These are phyloP conservation scores for Penicillium brasilianum DNA, from an alignment of 2,329 filamentous ascomycete genomes.

Conservation along the genomic window DNA sequence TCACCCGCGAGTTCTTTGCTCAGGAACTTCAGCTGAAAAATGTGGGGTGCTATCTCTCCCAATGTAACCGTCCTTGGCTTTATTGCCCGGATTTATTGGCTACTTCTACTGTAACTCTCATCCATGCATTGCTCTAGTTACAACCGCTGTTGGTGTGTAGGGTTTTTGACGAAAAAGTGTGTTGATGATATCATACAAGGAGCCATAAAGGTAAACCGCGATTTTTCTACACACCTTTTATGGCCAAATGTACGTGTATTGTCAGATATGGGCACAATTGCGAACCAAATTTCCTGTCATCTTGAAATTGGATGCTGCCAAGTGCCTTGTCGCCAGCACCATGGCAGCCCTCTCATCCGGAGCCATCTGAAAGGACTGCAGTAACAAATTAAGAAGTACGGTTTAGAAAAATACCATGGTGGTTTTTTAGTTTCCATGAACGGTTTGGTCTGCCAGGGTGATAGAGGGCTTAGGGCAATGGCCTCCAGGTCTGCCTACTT, in stretches of 20 bases:
- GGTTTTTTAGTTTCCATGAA: neutral
- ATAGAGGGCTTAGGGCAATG: neutral
- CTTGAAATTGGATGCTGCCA: slow-evolving; percentile 2
- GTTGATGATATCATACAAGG: slow-evolving; percentile 3
- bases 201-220: neutral
- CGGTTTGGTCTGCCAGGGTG: neutral
- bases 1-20: slow-evolving; percentile 2
- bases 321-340: neutral
- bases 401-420: neutral
- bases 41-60: slow-evolving; percentile 2
- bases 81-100: slow-evolving; percentile 1
- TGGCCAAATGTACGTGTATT: slow-evolving; percentile 2
- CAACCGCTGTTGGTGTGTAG: slow-evolving; percentile 2
- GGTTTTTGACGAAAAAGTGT: slow-evolving; percentile 1
- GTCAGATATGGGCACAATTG: slow-evolving; percentile 2
- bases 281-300: slow-evolving; percentile 2
- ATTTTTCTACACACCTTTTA: neutral
- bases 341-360: slow-evolving; percentile 1
- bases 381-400: neutral
- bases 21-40: slow-evolving; percentile 3
- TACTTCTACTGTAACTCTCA: slow-evolving; percentile 3
- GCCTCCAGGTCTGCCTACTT: slow-evolving; percentile 1
- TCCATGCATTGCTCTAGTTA: slow-evolving; percentile 2
- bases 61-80: slow-evolving; percentile 3
- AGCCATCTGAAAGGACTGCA: slow-evolving; percentile 3